These are phyloP conservation scores for Rhizopogon rudus DNA, from an alignment of 768 basidiomycete species.

Conservation along the genomic window DNA sequence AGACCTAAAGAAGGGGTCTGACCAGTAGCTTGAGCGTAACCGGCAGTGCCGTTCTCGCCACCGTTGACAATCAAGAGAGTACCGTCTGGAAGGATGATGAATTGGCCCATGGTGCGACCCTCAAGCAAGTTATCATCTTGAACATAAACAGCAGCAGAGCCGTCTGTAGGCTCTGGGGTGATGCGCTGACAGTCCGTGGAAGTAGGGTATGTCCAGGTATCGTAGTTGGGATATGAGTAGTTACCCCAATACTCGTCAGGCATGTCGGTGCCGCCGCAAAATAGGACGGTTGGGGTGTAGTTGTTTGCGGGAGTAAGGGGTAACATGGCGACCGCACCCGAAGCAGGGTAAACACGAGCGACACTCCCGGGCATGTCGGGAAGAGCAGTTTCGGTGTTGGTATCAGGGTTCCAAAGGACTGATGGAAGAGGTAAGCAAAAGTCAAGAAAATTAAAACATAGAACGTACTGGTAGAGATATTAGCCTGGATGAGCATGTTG, in stretches of 20 bases:
- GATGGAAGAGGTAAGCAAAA: neutral
- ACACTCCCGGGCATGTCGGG: conserved; percentile 72
- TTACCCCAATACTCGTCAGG: conserved; percentile 68
- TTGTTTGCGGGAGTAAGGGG: conserved; percentile 88
- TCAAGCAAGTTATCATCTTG: conserved; percentile 75
- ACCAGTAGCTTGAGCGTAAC: conserved; percentile 62
- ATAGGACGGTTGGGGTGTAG: conserved; percentile 79
- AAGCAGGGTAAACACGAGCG: conserved; percentile 84
- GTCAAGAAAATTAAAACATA: neutral
- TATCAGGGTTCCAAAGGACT: conserved; percentile 49
- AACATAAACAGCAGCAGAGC: conserved; percentile 51
- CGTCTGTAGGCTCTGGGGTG: conserved; percentile 78
- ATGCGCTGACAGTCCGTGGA: conserved; percentile 76
- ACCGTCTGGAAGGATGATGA: conserved; percentile 77
- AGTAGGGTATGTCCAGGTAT: conserved; percentile 70
- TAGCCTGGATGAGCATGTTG: conserved; percentile 78
- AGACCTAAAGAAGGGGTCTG: conserved; percentile 32
- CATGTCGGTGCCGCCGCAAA: conserved; percentile 89
- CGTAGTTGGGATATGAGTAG: conserved; percentile 65
- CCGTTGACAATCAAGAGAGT: conserved; percentile 82
- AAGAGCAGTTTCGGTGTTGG: conserved; percentile 55
- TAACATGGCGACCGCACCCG: conserved; percentile 84
- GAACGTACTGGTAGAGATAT: conserved; percentile 62
- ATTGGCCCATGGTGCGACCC: conserved; percentile 88
- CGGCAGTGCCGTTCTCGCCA: conserved; percentile 81